Base-by-base conservation (phyloP, 208 protist genomes). In the Trypanosoma avium region DNA sequence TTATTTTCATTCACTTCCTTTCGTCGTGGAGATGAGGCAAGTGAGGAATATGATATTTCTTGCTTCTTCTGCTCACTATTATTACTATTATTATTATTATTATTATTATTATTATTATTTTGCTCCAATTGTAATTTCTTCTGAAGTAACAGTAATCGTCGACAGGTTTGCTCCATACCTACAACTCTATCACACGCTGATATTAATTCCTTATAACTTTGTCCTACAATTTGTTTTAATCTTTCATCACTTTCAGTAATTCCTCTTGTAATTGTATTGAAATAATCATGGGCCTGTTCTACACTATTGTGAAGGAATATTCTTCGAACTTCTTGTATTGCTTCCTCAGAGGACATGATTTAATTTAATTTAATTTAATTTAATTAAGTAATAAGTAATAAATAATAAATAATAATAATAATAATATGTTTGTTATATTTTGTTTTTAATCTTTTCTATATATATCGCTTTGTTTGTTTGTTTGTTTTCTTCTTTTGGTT, bases 221-320 rank as follows among this genome's bases (percentile, higher is more conserved):
- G 74, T 15, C 84, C 81, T n/a, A 86, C 81, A 27, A 84, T 48
- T 30, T 64, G 64, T 30, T 74, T 71, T 19, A 86, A 67, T 35
- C 73, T 55, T 36, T 71, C 61, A n/a, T 75, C 66, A 56, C 77
- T 85, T 24, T 76, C 85, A 13, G 82, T 69, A 55, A 89, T 85
- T 61, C 66, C 77, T 26, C 77, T 75, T 8, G 73, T 74, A 9
- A 92, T 70, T 12, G 59, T 84, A 56, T 56, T 60, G 22, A 87
- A 74, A 53, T 92, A 88, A 35, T 80, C 70, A 0, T 76, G 66
- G 1, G 75, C 58, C 56, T 88, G 75, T 3, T 67, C 69, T 10
- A 85, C 73, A 17, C 80, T 81, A 67, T 92, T 92, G 3, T 81
- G 59, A 0, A 56, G 40, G 21, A 89, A 75, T 26, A 92, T 86